Percentiles rank a stretch among this genome's conserved stretches.
phyloP scores from a whole-genome alignment of 495 filamentous ascomycete species.

The Neurospora tetrasperma region DNA sequence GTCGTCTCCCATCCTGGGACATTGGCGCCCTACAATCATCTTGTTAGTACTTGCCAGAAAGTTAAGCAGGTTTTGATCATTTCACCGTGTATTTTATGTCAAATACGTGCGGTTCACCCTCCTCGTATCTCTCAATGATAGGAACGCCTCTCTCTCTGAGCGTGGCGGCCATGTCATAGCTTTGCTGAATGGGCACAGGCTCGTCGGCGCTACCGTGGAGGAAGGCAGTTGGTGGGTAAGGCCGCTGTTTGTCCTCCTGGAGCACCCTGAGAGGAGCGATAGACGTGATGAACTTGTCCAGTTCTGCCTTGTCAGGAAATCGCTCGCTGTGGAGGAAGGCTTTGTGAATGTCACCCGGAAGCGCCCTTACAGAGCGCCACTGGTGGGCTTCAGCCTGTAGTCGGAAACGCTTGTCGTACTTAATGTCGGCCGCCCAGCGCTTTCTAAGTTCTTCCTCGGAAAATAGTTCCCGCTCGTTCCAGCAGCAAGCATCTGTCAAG shows the following conservation, averaged over 20 bases:
- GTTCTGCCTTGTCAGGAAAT: slow-evolving; percentile 11
- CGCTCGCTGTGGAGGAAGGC: slow-evolving; percentile 16
- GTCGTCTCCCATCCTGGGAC: slow-evolving; percentile 16
- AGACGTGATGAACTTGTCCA: slow-evolving; percentile 9
- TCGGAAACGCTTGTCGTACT: slow-evolving; percentile 10
- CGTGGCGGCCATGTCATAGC: slow-evolving; percentile 11
- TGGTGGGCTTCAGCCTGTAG: slow-evolving; percentile 21
- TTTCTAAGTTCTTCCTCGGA: slow-evolving; percentile 10
- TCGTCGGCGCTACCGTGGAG: slow-evolving; percentile 18
- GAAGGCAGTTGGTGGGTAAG: slow-evolving; percentile 21
- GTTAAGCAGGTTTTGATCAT: too few relatives aligned
- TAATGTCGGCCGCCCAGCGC: slow-evolving; percentile 15
- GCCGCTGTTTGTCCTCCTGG: not conserved
- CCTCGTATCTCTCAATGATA: slow-evolving; percentile 17
- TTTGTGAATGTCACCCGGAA: slow-evolving; percentile 4
- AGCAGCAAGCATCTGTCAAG: slow-evolving; percentile 14
- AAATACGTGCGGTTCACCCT: slow-evolving; percentile 15
- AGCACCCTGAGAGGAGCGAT: slow-evolving; percentile 14
- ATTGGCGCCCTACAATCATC: slow-evolving; percentile 1
- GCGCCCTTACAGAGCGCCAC: slow-evolving; percentile 4
- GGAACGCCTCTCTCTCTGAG: slow-evolving; percentile 12
- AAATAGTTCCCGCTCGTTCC: slow-evolving; percentile 13
- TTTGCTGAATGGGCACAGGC: slow-evolving; percentile 14
- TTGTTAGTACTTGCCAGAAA: not conserved
- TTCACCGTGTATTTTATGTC: slow-evolving; percentile 21